Evolutionary conservation across 257 asterid species (phyloP).

Genomic region (Nicotiana tabacum): DNA sequence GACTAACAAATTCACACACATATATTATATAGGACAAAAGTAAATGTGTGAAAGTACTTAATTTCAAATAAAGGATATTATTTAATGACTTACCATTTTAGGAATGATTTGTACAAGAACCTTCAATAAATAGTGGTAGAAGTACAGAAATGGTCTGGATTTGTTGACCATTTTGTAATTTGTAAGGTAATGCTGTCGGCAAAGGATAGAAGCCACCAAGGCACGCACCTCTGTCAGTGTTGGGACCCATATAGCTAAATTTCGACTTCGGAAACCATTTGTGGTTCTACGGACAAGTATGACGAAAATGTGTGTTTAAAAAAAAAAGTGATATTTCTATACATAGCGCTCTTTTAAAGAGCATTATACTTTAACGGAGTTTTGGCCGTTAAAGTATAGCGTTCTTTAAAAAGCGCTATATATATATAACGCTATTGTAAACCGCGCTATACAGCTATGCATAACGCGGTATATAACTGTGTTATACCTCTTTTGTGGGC

Average conservation of each 20-base stretch:
- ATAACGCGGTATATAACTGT: too few species aligned
- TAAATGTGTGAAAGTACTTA: not conserved
- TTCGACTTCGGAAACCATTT: too few species aligned
- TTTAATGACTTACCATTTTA: not conserved
- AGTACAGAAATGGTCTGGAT: not conserved
- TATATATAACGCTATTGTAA: too few species aligned
- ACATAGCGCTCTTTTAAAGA: too few species aligned
- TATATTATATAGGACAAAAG: not conserved
- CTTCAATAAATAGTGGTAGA: not conserved
- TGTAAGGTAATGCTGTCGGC: not conserved
- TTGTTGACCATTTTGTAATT: not conserved
- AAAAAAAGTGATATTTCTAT: too few species aligned
- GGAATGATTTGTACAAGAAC: not conserved
- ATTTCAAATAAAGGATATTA: not conserved
- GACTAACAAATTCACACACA: not conserved
- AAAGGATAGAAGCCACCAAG: not conserved
- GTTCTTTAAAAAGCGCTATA: too few species aligned
- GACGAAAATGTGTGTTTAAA: too few species aligned
- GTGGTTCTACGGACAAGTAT: too few species aligned
- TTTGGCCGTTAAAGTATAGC: too few species aligned
- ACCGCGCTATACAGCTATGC: too few species aligned
- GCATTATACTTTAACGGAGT: too few species aligned
- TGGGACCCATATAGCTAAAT: conserved; percentile 9
- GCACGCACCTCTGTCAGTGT: not conserved
- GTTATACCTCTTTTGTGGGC: too few species aligned